Conservation (phyloP, 1,284 basidiomycete genomes). For the Cutaneotrichosporon cutaneum region DNA sequence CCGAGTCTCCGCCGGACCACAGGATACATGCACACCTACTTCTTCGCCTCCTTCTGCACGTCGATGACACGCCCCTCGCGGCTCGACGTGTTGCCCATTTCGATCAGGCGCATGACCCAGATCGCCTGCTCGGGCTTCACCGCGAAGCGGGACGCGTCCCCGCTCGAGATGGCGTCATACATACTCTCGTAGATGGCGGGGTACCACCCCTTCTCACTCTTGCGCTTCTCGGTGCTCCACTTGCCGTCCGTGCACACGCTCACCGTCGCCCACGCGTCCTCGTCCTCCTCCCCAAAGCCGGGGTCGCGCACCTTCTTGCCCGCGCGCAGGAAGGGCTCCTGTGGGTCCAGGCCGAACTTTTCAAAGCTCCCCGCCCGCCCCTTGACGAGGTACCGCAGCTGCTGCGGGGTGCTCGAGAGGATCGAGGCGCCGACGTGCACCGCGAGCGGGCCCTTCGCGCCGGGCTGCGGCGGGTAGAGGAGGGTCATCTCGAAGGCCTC, state of each 20-base stretch:
- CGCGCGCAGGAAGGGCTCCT: conserved; percentile 61
- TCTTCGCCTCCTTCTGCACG: conserved; percentile 16
- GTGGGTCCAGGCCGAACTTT: conserved; percentile 74
- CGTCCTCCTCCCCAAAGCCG: conserved; percentile 28
- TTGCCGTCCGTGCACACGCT: conserved; percentile 13
- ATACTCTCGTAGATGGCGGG: conserved; percentile 26
- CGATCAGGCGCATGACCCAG: conserved; percentile 32
- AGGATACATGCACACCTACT: neutral
- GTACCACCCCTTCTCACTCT: conserved; percentile 26
- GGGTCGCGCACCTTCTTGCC: conserved; percentile 26
- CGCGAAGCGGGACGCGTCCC: conserved; percentile 20
- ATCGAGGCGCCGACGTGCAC: conserved; percentile 68
- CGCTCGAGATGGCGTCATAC: conserved; percentile 14
- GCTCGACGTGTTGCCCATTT: conserved; percentile 36
- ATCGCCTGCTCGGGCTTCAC: conserved; percentile 36
- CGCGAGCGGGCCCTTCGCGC: conserved; percentile 59
- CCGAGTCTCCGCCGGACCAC: too few species aligned
- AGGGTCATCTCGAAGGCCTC: conserved; percentile 63
- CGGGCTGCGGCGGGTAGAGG: conserved; percentile 59
- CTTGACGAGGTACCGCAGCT: conserved; percentile 64
- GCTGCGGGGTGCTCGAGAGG: conserved; percentile 62
- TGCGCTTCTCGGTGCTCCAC: conserved; percentile 10
- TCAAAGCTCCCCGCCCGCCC: conserved; percentile 68
- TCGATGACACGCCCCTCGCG: conserved; percentile 30
- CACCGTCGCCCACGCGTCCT: conserved; percentile 28